These are phyloP conservation scores for Ustilago sp. DNA, from an alignment of 1,284 basidiomycete species.

Conservation along the genomic window DNA sequence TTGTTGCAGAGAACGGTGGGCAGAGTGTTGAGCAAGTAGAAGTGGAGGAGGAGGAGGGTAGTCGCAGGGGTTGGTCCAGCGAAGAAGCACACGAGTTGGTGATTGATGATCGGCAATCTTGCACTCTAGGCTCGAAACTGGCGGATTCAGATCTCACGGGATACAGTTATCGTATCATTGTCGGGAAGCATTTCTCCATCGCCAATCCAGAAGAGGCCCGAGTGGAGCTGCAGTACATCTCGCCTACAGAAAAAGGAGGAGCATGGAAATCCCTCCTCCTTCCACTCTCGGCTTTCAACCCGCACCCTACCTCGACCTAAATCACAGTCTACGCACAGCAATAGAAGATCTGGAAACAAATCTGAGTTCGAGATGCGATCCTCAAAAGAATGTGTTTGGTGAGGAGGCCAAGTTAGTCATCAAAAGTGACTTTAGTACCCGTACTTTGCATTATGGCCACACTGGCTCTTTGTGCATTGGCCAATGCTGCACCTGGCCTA, in stretches of 20 bases:
- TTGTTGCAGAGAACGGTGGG: neutral
- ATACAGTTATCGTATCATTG: constrained; percentile 58
- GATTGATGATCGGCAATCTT: constrained; percentile 63
- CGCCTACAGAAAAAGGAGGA: neutral
- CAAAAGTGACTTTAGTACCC: constrained; percentile 86
- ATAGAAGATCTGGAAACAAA: neutral
- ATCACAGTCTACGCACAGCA: neutral
- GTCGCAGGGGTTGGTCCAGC: constrained; percentile 1
- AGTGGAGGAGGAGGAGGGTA: neutral
- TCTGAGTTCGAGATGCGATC: no score
- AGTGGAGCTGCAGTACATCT: constrained; percentile 26
- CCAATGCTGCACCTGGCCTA: constrained; percentile 89
- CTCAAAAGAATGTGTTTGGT: no score
- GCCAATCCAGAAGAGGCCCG: neutral
- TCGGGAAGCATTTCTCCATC: constrained; percentile 58
- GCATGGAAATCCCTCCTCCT: constrained; percentile 2
- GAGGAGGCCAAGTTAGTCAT: constrained; percentile 12
- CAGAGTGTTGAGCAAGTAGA: neutral
- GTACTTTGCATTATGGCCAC: constrained; percentile 82
- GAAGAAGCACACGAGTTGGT: constrained; percentile 45
- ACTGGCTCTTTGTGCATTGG: constrained; percentile 85
- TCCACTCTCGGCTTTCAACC: neutral
- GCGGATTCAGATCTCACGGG: constrained; percentile 69
- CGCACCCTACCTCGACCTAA: no score
- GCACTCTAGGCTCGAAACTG: constrained; percentile 62